Evolutionary conservation across 169 alveolate species (phyloP).

Genomic region (Theileria sp.): DNA sequence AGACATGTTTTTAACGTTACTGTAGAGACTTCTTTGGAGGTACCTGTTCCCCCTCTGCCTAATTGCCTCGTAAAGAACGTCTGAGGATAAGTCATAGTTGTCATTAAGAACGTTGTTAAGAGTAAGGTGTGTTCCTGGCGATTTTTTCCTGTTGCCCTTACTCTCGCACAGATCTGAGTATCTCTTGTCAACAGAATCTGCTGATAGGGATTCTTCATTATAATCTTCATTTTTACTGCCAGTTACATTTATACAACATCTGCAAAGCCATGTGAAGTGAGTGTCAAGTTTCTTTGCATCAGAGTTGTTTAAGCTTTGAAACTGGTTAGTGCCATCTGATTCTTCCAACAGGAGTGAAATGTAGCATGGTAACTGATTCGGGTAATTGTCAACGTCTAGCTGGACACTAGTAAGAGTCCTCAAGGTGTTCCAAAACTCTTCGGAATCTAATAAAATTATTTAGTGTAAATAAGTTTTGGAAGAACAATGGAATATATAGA

Average conservation of each 20-base stretch:
- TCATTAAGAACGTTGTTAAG: constrained; percentile 1
- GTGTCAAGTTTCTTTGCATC: constrained; percentile 30
- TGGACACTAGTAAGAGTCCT: constrained; percentile 38
- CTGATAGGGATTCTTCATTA: neutral
- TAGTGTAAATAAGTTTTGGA: neutral
- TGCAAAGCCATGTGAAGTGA: constrained; percentile 60
- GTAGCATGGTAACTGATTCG: constrained; percentile 11
- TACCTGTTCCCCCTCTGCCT: constrained; percentile 61
- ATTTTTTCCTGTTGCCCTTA: neutral
- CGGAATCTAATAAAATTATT: constrained; percentile 27
- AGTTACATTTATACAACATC: constrained; percentile 30
- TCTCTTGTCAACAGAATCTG: neutral
- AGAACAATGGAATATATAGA: neutral
- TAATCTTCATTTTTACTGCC: constrained; percentile 11
- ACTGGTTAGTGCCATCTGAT: neutral
- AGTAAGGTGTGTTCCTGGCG: neutral
- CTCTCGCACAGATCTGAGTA: neutral
- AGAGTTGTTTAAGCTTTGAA: constrained; percentile 3
- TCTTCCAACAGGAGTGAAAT: constrained; percentile 12
- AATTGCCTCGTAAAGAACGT: constrained; percentile 63
- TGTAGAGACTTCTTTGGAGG: constrained; percentile 58
- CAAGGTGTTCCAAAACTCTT: constrained; percentile 23
- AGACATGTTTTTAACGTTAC: constrained; percentile 11
- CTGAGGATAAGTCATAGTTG: constrained; percentile 53
- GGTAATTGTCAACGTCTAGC: constrained; percentile 57